Conservation (phyloP, 2,329 filamentous ascomycete species). For the Chrysosporium keratinophilum region DNA sequence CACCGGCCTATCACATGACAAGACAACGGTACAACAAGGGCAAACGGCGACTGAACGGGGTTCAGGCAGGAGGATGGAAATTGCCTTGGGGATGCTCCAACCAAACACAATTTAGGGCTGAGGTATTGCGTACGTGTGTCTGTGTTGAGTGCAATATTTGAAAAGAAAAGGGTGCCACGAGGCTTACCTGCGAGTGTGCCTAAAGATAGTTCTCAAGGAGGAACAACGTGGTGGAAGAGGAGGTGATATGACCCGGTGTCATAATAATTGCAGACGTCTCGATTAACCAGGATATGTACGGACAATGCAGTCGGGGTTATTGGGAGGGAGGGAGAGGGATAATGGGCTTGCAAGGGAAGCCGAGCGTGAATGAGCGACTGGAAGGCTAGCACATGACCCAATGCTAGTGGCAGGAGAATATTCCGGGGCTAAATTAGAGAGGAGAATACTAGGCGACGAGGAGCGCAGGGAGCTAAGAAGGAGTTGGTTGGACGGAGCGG, state of each 20-base stretch:
- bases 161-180: not conserved
- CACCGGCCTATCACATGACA: not conserved
- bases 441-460: not conserved
- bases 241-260: not conserved
- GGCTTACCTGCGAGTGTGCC: not conserved
- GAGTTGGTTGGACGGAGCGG: not conserved
- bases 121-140: not conserved
- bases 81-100: not conserved
- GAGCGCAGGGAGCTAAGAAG: not conserved
- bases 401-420: conserved; percentile 6
- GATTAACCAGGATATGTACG: not conserved
- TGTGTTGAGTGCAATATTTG: too few species aligned
- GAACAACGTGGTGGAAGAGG: not conserved
- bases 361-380: too few species aligned
- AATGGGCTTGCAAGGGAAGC: not conserved
- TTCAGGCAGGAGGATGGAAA: not conserved
- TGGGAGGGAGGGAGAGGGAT: not conserved
- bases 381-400: conserved; percentile 8
- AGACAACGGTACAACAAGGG: not conserved
- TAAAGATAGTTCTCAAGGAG: not conserved
- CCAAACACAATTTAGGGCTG: not conserved
- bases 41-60: not conserved
- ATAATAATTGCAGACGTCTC: not conserved
- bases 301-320: not conserved
- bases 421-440: conserved; percentile 1